Evolutionary conservation across 2,329 filamentous ascomycete genomes (phyloP).

Genomic region (Fusarium tjaetaba): DNA sequence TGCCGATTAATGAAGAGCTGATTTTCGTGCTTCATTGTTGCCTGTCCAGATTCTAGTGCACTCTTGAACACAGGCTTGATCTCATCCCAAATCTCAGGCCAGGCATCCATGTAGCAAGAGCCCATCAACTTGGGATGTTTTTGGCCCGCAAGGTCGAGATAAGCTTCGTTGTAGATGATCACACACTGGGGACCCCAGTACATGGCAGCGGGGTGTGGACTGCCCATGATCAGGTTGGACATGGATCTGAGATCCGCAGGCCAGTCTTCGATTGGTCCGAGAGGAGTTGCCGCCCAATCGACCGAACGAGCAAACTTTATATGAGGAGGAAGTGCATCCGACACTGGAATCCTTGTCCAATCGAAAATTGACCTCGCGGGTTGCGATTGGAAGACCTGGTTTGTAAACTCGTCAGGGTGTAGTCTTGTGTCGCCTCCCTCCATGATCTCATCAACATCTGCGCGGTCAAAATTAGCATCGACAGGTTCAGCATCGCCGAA

Average conservation of each 20-base stretch:
- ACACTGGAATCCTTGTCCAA: constrained; percentile 78
- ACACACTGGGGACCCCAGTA: constrained; percentile 80
- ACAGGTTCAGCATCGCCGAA: constrained; percentile 51
- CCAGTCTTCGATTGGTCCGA: constrained; percentile 83
- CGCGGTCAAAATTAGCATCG: constrained; percentile 5
- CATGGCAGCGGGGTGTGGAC: constrained; percentile 77
- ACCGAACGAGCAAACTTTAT: constrained; percentile 76
- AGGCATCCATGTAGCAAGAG: constrained; percentile 72
- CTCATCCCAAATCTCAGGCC: constrained; percentile 79
- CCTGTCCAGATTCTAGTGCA: constrained; percentile 76
- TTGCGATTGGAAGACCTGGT: constrained; percentile 52
- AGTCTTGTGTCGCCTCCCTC: constrained; percentile 41
- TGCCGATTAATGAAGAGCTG: constrained; percentile 76
- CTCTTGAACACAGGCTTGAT: constrained; percentile 74
- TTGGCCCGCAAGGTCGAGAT: constrained; percentile 75
- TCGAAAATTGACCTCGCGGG: constrained; percentile 71
- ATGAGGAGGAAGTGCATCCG: constrained; percentile 72
- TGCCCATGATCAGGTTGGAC: constrained; percentile 85
- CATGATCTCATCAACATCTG: constrained; percentile 39
- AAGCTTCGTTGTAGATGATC: constrained; percentile 78
- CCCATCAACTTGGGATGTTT: constrained; percentile 85
- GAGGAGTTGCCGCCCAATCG: constrained; percentile 77
- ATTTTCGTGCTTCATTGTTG: constrained; percentile 87
- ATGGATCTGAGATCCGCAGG: constrained; percentile 76
- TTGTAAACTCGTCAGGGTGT: constrained; percentile 56